phyloP scores from a whole-genome alignment of 1,284 basidiomycete genomes.

The Cryptococcus amylolentus region DNA sequence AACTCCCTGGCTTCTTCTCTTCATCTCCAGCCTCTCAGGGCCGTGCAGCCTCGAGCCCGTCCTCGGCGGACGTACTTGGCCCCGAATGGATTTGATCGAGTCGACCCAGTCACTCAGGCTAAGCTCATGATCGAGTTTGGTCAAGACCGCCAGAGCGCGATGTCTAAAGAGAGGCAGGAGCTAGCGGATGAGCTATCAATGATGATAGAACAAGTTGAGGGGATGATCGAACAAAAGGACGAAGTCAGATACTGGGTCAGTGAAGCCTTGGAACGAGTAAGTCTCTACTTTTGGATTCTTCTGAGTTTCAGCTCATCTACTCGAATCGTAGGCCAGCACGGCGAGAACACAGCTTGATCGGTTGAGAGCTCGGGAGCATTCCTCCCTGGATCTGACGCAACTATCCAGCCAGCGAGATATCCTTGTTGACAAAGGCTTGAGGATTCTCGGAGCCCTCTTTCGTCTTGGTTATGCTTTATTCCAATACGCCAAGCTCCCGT shows the following conservation, averaged over 20 bases:
- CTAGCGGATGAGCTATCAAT: slow-evolving; percentile 9
- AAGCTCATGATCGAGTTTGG: slow-evolving; percentile 5
- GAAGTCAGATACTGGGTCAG: slow-evolving; percentile 10
- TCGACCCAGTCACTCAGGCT: slow-evolving; percentile 28
- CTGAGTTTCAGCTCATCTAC: neutral
- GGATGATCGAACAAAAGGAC: slow-evolving; percentile 15
- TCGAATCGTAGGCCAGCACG: neutral
- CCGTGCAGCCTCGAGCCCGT: slow-evolving; percentile 19
- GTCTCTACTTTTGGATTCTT: neutral
- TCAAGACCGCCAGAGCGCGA: slow-evolving; percentile 3
- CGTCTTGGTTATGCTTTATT: neutral
- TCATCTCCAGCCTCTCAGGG: slow-evolving; percentile 13
- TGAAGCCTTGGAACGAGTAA: slow-evolving; percentile 8
- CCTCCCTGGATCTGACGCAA: neutral
- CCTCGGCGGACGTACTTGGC: slow-evolving; percentile 30
- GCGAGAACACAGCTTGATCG: slow-evolving; percentile 7
- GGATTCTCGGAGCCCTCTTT: neutral
- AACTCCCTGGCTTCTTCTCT: slow-evolving; percentile 5
- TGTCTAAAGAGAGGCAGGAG: slow-evolving; percentile 9
- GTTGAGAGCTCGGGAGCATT: slow-evolving; percentile 4
- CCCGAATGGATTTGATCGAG: slow-evolving; percentile 17
- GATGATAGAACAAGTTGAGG: slow-evolving; percentile 13
- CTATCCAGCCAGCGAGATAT: slow-evolving; percentile 4
- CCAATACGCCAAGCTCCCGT: neutral
- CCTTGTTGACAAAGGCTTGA: slow-evolving; percentile 2